Base-by-base conservation (phyloP, 495 filamentous ascomycete genomes). In the Friedmanniomyces simplex region DNA sequence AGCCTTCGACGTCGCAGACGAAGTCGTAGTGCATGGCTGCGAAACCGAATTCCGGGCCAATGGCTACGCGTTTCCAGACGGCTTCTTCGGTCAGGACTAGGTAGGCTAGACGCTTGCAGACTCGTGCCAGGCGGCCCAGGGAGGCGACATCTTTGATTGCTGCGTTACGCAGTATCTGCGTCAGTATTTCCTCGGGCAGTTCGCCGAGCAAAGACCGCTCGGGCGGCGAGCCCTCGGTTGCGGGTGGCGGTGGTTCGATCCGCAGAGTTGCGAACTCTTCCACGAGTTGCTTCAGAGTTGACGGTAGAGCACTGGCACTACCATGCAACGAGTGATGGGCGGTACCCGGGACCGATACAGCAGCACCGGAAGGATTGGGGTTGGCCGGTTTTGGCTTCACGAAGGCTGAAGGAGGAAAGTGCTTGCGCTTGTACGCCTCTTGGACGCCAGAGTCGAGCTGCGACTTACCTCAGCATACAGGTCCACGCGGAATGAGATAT, bases 41-140 rank as follows among this genome's bases (percentile, higher is more conserved):
- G 70, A 97, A 88, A 28, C 90, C 91, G 62, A 88, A 82, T 67
- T 91, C 79, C 11, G 63, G 57, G 1, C 81, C 82, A 25, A 84
- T 68, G 57, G 86, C 89, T 7, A 96, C 67, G 41, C 83, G 81
- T 61, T 81, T 85, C 93, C 93, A 98, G 61, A 96, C 87, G n/a
- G 77, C 76, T 57, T 96, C 87, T 65, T 97, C 91, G 48, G 85
- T 87, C 1, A 79, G 69, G 20, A 95, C 88, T 26, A 96, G 77
- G 67, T 84, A 96, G 39, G 93, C 89, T 26, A 98, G 73, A 4
- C 85, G 79, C 66, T 88, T 91, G 73, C 93, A 96, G 0, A 96
- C 91, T 42, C 83, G 79, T 0, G 89, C 75, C 51, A 90, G 77
- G n/a, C 89, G 84, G 20, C 77, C 79, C 65, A 95, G 89, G 16